These are phyloP conservation scores for Coemansia sp. DNA, from an alignment of 192 early-diverging fungal species.

Conservation along the genomic window DNA sequence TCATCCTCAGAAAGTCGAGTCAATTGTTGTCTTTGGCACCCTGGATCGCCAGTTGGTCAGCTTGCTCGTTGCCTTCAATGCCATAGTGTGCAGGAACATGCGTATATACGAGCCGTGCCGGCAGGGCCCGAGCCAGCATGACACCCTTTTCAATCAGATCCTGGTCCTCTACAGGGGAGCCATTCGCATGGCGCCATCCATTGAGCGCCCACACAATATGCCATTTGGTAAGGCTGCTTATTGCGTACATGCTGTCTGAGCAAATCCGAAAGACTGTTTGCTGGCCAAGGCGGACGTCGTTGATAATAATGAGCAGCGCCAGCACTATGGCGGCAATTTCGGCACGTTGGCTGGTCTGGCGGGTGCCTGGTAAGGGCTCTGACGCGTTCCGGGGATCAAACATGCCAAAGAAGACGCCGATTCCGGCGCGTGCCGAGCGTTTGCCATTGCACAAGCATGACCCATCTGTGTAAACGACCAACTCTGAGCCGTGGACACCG, in stretches of 20 bases:
- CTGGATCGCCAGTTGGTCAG: constrained; percentile 7
- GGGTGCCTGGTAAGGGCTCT: constrained; percentile 23
- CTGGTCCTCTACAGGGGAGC: not conserved
- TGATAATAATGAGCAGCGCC: constrained; percentile 3
- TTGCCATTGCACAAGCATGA: constrained; percentile 54
- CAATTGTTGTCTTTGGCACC: constrained; percentile 7
- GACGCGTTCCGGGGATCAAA: constrained; percentile 52
- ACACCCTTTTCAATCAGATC: constrained; percentile 15
- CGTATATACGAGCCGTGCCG: not conserved
- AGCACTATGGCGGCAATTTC: constrained; percentile 26
- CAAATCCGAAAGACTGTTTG: constrained; percentile 1
- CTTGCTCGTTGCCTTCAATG: constrained; percentile 15
- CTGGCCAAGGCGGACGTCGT: not conserved
- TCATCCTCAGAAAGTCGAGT: not conserved
- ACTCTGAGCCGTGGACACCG: not conserved
- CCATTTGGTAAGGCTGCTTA: constrained; percentile 17
- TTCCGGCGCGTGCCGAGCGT: constrained; percentile 50
- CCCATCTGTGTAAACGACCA: constrained; percentile 56
- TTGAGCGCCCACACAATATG: constrained; percentile 10
- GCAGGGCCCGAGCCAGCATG: not conserved
- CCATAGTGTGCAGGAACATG: constrained; percentile 10
- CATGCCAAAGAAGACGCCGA: constrained; percentile 58
- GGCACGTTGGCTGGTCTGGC: constrained; percentile 21
- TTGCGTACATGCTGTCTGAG: constrained; percentile 17
- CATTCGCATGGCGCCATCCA: constrained; percentile 10